A percentile compares a stretch with the other conserved stretches of the same genome.
Conservation (phyloP, 2,329 filamentous ascomycete species). For the Aspergillaceae sp. region DNA sequence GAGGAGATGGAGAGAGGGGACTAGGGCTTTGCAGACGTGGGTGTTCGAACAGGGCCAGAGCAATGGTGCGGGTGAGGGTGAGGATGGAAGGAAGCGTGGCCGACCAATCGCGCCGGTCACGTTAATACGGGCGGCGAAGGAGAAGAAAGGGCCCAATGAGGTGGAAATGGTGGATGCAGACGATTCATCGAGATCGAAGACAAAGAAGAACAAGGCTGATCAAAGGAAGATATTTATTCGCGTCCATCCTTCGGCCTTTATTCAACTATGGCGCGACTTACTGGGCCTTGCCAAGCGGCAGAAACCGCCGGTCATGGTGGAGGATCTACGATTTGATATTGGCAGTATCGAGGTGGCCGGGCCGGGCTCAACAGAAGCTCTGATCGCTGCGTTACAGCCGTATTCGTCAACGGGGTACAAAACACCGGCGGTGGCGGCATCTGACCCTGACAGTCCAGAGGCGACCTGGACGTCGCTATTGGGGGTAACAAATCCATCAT, state of each 20-base stretch:
- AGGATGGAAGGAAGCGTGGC: no score
- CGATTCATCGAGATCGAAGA: conserved; percentile 1
- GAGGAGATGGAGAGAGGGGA: conserved; percentile 61
- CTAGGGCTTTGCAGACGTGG: conserved; percentile 51
- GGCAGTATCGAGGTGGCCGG: conserved; percentile 63
- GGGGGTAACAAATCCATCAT: conserved; percentile 56
- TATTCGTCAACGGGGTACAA: neutral
- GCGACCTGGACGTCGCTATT: conserved; percentile 35
- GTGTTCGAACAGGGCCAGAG: conserved; percentile 46
- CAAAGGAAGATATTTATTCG: conserved; percentile 58
- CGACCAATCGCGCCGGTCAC: conserved; percentile 62
- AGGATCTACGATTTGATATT: conserved; percentile 63
- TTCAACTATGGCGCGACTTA: conserved; percentile 56
- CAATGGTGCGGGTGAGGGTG: conserved; percentile 6
- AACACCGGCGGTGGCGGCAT: conserved; percentile 10
- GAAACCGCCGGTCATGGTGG: conserved; percentile 52
- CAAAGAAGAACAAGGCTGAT: conserved; percentile 19
- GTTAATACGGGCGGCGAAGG: conserved; percentile 61
- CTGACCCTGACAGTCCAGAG: conserved; percentile 23
- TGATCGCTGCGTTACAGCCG: conserved; percentile 60
- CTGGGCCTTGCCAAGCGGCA: conserved; percentile 51
- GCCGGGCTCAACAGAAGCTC: conserved; percentile 68
- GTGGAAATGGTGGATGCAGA: conserved; percentile 29
- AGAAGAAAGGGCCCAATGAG: conserved; percentile 17
- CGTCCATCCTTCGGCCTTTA: conserved; percentile 69